These are phyloP conservation scores for Bassia scoparia DNA, from an alignment of 148 eudicot species.

Conservation along the genomic window DNA sequence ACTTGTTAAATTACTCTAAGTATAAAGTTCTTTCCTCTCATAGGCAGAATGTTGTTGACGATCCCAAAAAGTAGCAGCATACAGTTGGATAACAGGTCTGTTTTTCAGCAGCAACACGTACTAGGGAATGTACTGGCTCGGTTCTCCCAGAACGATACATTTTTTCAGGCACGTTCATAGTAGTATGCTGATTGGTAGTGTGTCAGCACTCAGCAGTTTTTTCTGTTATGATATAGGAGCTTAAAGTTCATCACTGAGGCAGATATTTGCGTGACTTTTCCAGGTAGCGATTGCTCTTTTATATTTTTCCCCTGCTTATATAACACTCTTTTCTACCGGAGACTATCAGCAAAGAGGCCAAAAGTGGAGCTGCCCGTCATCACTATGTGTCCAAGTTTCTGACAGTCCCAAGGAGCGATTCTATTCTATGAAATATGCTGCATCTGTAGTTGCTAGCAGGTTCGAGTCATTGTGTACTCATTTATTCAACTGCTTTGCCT, in stretches of 20 bases:
- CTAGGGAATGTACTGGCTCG: constrained; percentile 74
- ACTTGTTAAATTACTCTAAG: neutral
- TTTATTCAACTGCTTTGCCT: neutral
- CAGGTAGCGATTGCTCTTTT: constrained; percentile 80
- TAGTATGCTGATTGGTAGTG: neutral
- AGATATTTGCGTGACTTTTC: neutral
- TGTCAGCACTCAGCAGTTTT: too few relatives aligned
- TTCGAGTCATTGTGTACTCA: constrained; percentile 17
- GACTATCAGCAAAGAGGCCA: constrained; percentile 50
- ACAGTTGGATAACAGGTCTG: constrained; percentile 85
- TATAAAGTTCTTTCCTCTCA: neutral
- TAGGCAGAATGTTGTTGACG: constrained; percentile 82
- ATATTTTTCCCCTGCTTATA: constrained; percentile 63
- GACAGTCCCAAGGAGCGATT: constrained; percentile 47
- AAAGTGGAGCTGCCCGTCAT: constrained; percentile 30
- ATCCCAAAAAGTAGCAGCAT: constrained; percentile 63
- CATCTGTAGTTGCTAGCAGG: constrained; percentile 57
- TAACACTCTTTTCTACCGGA: constrained; percentile 56
- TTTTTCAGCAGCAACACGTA: constrained; percentile 78
- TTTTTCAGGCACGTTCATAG: constrained; percentile 53
- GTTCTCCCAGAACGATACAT: constrained; percentile 71
- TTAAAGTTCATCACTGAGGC: too few relatives aligned
- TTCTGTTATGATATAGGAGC: too few relatives aligned
- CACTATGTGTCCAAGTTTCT: constrained; percentile 36
- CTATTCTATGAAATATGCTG: constrained; percentile 63